phyloP scores from a whole-genome alignment of 2,329 filamentous ascomycete genomes.

The Exserohilum rostratum region DNA sequence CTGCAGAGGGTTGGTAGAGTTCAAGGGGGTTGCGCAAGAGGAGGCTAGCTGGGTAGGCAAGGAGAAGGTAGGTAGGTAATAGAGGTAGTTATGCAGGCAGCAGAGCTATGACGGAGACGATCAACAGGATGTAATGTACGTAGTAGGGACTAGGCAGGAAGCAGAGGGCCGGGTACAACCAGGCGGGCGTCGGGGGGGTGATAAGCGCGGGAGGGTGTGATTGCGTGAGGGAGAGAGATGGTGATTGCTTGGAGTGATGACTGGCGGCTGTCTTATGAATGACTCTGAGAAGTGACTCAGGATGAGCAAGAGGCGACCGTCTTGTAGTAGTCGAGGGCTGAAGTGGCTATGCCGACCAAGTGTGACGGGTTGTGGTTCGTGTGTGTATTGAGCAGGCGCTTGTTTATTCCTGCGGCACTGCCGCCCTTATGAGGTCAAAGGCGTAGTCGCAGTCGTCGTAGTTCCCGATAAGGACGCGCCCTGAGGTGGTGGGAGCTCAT shows the following conservation, averaged over 20 bases:
- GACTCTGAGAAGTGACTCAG: constrained; percentile 47
- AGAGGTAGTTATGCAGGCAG: constrained; percentile 1
- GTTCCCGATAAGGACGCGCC: constrained; percentile 34
- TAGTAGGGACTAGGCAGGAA: too few relatives aligned
- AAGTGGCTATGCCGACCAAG: constrained; percentile 40
- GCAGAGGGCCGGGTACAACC: too few relatives aligned
- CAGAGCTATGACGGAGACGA: too few relatives aligned
- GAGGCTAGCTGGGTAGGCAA: too few relatives aligned
- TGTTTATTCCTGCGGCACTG: too few relatives aligned
- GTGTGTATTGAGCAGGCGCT: constrained; percentile 23
- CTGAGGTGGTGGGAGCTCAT: constrained; percentile 33
- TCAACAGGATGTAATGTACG: constrained; percentile 13
- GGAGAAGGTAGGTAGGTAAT: background rate
- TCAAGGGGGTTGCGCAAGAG: background rate
- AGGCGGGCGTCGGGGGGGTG: too few relatives aligned
- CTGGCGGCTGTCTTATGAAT: constrained; percentile 40
- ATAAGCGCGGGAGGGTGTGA: too few relatives aligned
- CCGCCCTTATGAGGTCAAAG: constrained; percentile 37
- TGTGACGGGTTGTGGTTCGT: constrained; percentile 22
- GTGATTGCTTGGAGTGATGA: too few relatives aligned
- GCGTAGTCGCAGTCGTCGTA: constrained; percentile 31
- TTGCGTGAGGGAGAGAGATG: too few relatives aligned
- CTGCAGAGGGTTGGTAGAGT: background rate
- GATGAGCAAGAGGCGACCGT: constrained; percentile 16
- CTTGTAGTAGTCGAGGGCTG: constrained; percentile 23